These are phyloP conservation scores for Albizia julibrissin DNA, from an alignment of 306 rosid genomes.

Conservation along the genomic window DNA sequence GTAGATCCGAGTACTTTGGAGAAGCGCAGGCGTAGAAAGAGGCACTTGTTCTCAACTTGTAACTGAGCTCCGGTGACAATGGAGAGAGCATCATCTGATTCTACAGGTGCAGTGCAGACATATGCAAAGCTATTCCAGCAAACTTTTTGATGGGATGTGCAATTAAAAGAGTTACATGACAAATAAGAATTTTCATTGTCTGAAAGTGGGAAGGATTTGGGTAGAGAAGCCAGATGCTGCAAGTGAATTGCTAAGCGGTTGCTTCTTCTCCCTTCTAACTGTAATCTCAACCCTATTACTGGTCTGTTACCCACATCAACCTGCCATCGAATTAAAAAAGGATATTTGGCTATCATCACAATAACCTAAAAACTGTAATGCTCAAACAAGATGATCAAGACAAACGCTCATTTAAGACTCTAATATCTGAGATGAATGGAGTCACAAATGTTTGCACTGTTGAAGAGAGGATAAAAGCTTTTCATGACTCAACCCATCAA, in stretches of 20 bases:
- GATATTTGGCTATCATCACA: too few relatives aligned
- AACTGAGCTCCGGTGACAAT: slow-evolving; percentile 87
- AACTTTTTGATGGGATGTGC: slow-evolving; percentile 64
- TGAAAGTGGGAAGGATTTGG: slow-evolving; percentile 69
- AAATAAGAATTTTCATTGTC: slow-evolving; percentile 65
- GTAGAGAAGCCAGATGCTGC: slow-evolving; percentile 83
- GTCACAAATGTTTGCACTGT: too few relatives aligned
- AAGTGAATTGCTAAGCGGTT: slow-evolving; percentile 82
- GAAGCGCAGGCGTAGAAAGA: slow-evolving; percentile 47
- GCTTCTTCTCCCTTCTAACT: slow-evolving; percentile 86
- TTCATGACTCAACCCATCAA: too few relatives aligned
- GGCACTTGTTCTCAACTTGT: slow-evolving; percentile 65
- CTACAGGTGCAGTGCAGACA: slow-evolving; percentile 87
- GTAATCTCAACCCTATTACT: slow-evolving; percentile 77
- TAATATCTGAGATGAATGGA: too few relatives aligned
- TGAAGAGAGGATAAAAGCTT: too few relatives aligned
- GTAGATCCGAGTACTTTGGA: slow-evolving; percentile 44
- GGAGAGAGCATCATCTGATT: slow-evolving; percentile 72
- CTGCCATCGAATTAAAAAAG: slow-evolving; percentile 39
- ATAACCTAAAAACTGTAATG: too few relatives aligned
- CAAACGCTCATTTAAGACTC: too few relatives aligned
- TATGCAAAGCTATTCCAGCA: slow-evolving; percentile 77
- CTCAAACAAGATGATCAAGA: too few relatives aligned
- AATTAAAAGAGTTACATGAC: slow-evolving; percentile 51
- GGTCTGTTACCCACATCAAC: slow-evolving; percentile 92